Evolutionary conservation across 164 flowering plant genomes (phyloP).

Genomic region (Tinospora cordifolia): DNA sequence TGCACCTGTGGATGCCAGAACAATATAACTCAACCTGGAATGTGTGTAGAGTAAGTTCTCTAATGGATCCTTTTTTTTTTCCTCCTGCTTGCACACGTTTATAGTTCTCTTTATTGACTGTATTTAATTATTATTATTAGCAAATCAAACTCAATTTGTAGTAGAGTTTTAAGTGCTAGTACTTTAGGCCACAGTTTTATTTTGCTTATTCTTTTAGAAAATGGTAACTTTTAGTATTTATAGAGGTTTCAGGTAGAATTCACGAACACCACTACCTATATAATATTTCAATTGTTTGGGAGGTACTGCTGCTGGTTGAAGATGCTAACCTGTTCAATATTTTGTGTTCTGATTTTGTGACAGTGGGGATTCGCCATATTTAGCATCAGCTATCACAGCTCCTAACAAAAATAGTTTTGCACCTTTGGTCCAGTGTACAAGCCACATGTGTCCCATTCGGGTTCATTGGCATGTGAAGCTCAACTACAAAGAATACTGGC

Average conservation of each 20-base stretch:
- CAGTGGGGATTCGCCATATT: slow-evolving; percentile 47
- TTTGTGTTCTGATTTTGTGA: slow-evolving; percentile 6
- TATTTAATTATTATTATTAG: too few relatives aligned
- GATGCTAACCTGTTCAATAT: background rate
- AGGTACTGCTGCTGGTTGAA: background rate
- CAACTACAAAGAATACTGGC: slow-evolving; percentile 82
- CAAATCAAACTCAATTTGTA: too few relatives aligned
- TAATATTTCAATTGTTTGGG: too few relatives aligned
- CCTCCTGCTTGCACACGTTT: background rate
- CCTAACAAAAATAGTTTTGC: slow-evolving; percentile 31
- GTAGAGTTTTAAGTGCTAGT: too few relatives aligned
- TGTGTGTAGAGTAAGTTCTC: slow-evolving; percentile 51
- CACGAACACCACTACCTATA: too few relatives aligned
- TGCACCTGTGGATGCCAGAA: slow-evolving; percentile 68
- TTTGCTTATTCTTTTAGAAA: too few relatives aligned
- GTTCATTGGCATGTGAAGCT: slow-evolving; percentile 88
- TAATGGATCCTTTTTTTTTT: background rate
- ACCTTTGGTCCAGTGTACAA: slow-evolving; percentile 73
- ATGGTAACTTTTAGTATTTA: too few relatives aligned
- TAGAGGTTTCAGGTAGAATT: too few relatives aligned
- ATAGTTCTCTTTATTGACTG: too few relatives aligned
- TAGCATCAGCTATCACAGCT: slow-evolving; percentile 39
- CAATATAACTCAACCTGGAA: slow-evolving; percentile 36
- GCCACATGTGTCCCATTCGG: slow-evolving; percentile 84
- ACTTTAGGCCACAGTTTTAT: too few relatives aligned